phyloP scores from a whole-genome alignment of 2,329 filamentous ascomycete genomes.

The Ophiostoma tasmaniense region DNA sequence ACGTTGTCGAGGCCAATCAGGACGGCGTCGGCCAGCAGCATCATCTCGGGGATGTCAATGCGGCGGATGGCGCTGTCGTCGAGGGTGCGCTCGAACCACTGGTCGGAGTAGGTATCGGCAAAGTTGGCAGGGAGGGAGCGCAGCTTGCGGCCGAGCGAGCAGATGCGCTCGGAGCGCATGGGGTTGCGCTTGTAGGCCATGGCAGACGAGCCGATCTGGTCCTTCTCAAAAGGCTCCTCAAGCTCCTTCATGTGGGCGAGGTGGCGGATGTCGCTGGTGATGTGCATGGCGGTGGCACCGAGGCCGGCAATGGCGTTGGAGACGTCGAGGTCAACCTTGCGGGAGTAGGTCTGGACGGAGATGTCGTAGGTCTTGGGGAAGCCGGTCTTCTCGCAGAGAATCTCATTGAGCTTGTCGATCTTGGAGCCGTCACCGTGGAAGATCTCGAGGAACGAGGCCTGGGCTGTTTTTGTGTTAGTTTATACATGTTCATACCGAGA shows the following conservation, averaged over 20 bases:
- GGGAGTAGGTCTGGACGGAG: conserved; percentile 52
- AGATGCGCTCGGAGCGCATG: conserved; percentile 46
- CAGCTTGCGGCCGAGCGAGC: conserved; percentile 34
- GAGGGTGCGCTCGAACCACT: conserved; percentile 69
- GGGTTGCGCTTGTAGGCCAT: conserved; percentile 42
- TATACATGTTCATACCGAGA: not conserved
- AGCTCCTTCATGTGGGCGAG: conserved; percentile 57
- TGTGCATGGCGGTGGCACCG: conserved; percentile 69
- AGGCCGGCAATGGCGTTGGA: conserved; percentile 72
- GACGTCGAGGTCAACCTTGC: conserved; percentile 76
- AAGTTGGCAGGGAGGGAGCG: conserved; percentile 34
- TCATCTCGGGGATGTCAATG: conserved; percentile 57
- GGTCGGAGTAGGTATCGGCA: conserved; percentile 58
- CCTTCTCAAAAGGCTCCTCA: conserved; percentile 74
- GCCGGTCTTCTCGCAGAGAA: conserved; percentile 47
- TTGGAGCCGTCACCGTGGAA: conserved; percentile 43
- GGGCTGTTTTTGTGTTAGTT: conserved; percentile 32
- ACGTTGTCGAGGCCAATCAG: conserved; percentile 56
- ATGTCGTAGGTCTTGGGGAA: conserved; percentile 49
- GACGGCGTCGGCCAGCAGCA: conserved; percentile 61
- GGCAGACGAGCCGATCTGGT: conserved; percentile 64
- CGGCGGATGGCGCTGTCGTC: conserved; percentile 66
- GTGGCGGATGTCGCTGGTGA: conserved; percentile 56
- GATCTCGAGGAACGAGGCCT: conserved; percentile 35
- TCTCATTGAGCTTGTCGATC: conserved; percentile 45